Evolutionary conservation across 2,329 filamentous ascomycete genomes (phyloP).

Genomic region (Zymoseptoria ardabiliae): DNA sequence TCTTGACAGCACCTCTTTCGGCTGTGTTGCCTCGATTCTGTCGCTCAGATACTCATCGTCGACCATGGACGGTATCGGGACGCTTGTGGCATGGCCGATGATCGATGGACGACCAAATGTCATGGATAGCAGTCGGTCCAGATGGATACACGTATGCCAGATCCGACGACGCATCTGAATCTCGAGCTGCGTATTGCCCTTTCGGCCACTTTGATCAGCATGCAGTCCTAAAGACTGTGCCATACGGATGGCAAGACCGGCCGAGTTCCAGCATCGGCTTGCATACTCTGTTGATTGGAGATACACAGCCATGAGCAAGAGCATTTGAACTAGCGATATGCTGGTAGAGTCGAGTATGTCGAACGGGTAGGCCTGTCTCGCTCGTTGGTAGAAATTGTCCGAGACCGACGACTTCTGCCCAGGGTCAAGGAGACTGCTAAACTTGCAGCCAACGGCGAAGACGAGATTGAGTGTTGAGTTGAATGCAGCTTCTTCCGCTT

Average conservation of each 20-base stretch:
- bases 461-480: slow-evolving; percentile 21
- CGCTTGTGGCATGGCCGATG: slow-evolving; percentile 20
- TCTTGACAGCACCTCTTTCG: slow-evolving; percentile 22
- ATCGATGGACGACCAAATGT: slow-evolving; percentile 27
- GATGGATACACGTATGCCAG: slow-evolving; percentile 39
- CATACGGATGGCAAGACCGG: slow-evolving; percentile 47
- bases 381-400: slow-evolving; percentile 23
- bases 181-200: slow-evolving; percentile 52
- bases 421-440: slow-evolving; percentile 17
- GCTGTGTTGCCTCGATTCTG: slow-evolving; percentile 36
- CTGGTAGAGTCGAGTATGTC: slow-evolving; percentile 22
- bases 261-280: slow-evolving; percentile 22
- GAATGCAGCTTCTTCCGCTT: slow-evolving; percentile 22
- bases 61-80: slow-evolving; percentile 29
- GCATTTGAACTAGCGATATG: slow-evolving; percentile 20
- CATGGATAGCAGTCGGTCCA: slow-evolving; percentile 43
- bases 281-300: slow-evolving; percentile 23
- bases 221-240: slow-evolving; percentile 63
- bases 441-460: slow-evolving; percentile 22
- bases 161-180: slow-evolving; percentile 60
- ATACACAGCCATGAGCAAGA: slow-evolving; percentile 19
- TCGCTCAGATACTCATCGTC: slow-evolving; percentile 49
- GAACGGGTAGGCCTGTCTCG: slow-evolving; percentile 20
- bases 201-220: slow-evolving; percentile 49
- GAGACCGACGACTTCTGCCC: slow-evolving; percentile 18